Evolutionary conservation across 305 asterid genomes (phyloP).

Genomic region (Fraxinus ornus): DNA sequence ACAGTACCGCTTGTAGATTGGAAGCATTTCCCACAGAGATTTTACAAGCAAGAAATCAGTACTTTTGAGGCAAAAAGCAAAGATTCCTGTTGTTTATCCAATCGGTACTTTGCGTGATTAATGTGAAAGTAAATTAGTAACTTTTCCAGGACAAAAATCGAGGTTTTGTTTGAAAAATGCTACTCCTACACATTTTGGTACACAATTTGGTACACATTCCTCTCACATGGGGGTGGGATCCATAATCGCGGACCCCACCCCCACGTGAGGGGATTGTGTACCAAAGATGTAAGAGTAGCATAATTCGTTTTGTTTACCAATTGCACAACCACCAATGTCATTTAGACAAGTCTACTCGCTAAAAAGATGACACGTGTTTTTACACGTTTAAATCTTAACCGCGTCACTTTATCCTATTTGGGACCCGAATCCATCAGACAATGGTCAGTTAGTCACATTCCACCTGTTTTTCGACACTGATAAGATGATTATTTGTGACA

Average conservation of each 20-base stretch:
- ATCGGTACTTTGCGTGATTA: background rate
- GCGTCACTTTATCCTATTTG: background rate
- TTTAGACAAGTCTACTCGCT: background rate
- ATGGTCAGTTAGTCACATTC: background rate
- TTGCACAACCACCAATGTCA: background rate
- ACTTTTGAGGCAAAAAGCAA: background rate
- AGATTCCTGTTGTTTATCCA: background rate
- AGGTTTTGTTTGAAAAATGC: background rate
- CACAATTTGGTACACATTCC: no score
- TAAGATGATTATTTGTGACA: background rate
- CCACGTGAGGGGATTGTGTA: no score
- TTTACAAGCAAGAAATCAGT: conserved; percentile 30
- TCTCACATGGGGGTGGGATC: no score
- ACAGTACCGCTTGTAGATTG: background rate
- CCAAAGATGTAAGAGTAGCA: no score
- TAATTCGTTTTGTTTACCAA: background rate
- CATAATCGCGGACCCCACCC: no score
- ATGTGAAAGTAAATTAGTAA: background rate
- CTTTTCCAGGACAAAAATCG: background rate
- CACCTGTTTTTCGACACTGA: background rate
- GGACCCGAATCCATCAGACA: background rate
- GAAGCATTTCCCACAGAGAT: conserved; percentile 2
- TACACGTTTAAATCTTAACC: no score
- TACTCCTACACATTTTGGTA: no score
- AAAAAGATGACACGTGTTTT: background rate